These are phyloP conservation scores for Colletotrichum aenigma DNA, from an alignment of 2,329 filamentous ascomycete genomes.

Conservation along the genomic window DNA sequence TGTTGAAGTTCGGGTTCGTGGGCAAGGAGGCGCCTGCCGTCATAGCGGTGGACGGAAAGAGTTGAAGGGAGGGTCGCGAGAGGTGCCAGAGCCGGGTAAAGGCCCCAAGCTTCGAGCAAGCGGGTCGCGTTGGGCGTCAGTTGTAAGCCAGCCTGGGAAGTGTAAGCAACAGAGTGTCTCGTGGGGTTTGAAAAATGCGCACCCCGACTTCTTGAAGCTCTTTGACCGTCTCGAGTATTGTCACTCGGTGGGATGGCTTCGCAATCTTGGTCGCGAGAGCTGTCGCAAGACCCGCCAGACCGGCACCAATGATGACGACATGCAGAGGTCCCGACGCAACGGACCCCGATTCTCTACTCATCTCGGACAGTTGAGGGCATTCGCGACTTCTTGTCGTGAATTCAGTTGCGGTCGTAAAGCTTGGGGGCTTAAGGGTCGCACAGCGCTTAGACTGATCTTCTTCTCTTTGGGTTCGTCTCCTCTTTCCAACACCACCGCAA, in stretches of 20 bases:
- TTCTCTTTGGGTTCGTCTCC: background rate
- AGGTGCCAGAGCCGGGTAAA: constrained; percentile 4
- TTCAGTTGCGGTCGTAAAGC: background rate
- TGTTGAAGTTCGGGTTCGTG: constrained; percentile 13
- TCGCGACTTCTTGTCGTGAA: background rate
- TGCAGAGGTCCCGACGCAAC: background rate
- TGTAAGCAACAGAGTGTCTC: background rate
- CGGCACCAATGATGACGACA: constrained; percentile 17
- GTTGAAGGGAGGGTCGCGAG: constrained; percentile 17
- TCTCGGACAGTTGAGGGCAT: background rate
- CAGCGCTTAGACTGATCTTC: background rate
- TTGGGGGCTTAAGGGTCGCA: background rate
- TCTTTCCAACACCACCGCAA: background rate
- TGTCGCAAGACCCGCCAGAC: constrained; percentile 13
- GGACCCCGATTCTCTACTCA: background rate
- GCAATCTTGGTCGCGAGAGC: constrained; percentile 14
- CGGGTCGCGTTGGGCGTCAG: constrained; percentile 22
- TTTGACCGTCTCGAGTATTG: constrained; percentile 22
- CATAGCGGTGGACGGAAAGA: constrained; percentile 22
- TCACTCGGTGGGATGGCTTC: constrained; percentile 19
- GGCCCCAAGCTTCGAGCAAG: constrained; percentile 17
- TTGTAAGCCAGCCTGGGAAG: constrained; percentile 20
- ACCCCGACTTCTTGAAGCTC: constrained; percentile 24
- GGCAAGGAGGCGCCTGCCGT: constrained; percentile 21
- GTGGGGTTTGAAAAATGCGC: background rate